Conservation (phyloP, 306 rosid genomes). For the Acacia confusa region DNA sequence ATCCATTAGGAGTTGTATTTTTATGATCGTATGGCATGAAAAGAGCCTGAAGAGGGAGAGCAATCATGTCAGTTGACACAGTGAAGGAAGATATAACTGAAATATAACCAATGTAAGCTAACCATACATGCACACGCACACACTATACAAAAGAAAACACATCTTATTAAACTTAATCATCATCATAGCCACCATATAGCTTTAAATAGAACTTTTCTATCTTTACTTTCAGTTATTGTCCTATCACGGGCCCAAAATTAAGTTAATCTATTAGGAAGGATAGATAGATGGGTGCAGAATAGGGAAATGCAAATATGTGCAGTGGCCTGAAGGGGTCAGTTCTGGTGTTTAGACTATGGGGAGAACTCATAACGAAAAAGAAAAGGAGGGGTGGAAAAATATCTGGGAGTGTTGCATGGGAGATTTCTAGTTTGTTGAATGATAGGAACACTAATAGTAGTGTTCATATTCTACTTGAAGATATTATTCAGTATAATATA, state of each 20-base stretch:
- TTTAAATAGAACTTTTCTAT: neutral
- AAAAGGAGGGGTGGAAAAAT: neutral
- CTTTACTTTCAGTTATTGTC: conserved; percentile 1
- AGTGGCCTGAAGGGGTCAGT: neutral
- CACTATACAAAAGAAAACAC: neutral
- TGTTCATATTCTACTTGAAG: neutral
- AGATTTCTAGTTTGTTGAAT: neutral
- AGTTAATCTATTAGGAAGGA: neutral
- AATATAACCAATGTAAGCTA: neutral
- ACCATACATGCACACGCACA: neutral
- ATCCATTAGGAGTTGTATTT: conserved; percentile 82
- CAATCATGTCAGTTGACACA: conserved; percentile 3
- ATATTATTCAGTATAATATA: neutral
- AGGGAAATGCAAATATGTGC: neutral
- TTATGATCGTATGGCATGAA: conserved; percentile 99
- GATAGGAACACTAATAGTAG: neutral
- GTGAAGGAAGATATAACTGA: conserved; percentile 1
- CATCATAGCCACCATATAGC: neutral
- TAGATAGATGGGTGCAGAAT: neutral
- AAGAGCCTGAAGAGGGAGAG: conserved; percentile 63
- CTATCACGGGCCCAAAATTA: neutral
- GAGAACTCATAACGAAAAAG: neutral
- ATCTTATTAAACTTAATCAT: neutral
- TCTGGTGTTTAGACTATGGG: neutral
- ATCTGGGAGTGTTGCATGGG: neutral